Percentiles rank a stretch among this genome's conserved stretches.
Conservation (phyloP, 116 monocot genomes). For the Cymodocea nodosa region DNA sequence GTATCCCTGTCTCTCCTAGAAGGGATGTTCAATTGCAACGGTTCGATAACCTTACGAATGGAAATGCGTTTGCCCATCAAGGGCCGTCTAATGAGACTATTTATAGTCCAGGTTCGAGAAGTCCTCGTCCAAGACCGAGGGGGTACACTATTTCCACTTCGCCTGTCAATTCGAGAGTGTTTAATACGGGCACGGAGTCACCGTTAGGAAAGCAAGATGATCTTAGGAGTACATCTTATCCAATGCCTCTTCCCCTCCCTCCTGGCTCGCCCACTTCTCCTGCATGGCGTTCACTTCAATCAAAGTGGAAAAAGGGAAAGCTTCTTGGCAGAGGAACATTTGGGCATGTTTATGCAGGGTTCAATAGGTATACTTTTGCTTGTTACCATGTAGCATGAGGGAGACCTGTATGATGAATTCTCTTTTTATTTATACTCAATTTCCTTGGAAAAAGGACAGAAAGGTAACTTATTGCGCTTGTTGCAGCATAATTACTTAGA, state of each 20-base stretch:
- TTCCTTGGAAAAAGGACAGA: too few species aligned
- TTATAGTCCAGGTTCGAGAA: constrained; percentile 16
- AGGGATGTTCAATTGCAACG: constrained; percentile 15
- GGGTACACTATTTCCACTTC: constrained; percentile 20
- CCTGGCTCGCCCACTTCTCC: constrained; percentile 38
- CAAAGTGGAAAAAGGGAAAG: constrained; percentile 81
- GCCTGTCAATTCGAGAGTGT: constrained; percentile 18
- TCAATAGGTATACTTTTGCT: constrained; percentile 41
- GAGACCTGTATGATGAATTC: background rate
- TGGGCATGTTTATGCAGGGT: constrained; percentile 82
- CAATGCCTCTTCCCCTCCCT: constrained; percentile 51
- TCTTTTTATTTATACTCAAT: background rate
- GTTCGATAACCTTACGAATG: constrained; percentile 18
- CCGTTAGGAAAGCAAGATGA: constrained; percentile 33
- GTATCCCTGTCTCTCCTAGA: constrained; percentile 18
- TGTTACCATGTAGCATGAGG: too few species aligned
- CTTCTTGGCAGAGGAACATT: constrained; percentile 79
- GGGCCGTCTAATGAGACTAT: constrained; percentile 11
- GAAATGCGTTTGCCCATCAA: constrained; percentile 6
- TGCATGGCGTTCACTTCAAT: constrained; percentile 24
- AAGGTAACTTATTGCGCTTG: too few species aligned
- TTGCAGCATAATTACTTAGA: too few species aligned
- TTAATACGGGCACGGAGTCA: constrained; percentile 25
- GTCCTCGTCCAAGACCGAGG: constrained; percentile 21
- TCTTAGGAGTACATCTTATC: constrained; percentile 40